A percentile compares a stretch with the other conserved stretches of the same genome.
Conservation (phyloP, 352 stramenopile species). For the Phytophthora lateralis region DNA sequence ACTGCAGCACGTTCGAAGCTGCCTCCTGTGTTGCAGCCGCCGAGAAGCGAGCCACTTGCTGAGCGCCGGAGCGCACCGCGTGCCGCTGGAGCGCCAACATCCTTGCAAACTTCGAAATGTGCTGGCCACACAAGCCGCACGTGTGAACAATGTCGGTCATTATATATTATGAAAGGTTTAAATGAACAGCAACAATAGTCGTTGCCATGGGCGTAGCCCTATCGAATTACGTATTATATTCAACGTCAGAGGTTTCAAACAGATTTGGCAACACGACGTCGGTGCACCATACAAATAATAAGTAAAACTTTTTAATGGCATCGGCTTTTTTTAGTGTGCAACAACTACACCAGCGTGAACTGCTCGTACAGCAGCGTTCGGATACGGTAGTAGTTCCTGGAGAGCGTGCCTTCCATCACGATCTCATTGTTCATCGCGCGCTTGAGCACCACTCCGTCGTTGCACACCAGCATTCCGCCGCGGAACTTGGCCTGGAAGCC, state of each 20-base stretch:
- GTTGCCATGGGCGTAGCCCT: not conserved
- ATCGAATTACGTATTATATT: not conserved
- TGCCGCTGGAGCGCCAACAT: slow-evolving; percentile 65
- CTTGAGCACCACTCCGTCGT: slow-evolving; percentile 89
- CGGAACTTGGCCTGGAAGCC: slow-evolving; percentile 91
- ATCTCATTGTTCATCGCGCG: slow-evolving; percentile 88
- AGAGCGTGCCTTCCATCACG: slow-evolving; percentile 84
- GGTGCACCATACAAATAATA: not conserved
- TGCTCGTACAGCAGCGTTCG: slow-evolving; percentile 87
- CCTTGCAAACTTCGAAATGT: slow-evolving; percentile 20
- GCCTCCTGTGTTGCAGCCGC: slow-evolving; percentile 36
- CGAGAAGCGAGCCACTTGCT: slow-evolving; percentile 49
- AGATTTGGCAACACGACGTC: slow-evolving; percentile 8
- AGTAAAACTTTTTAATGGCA: not conserved
- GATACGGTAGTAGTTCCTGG: slow-evolving; percentile 88
- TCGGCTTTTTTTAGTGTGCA: slow-evolving; percentile 9
- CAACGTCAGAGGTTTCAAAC: slow-evolving; percentile 2
- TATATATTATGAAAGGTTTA: not conserved
- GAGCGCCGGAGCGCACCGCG: slow-evolving; percentile 40
- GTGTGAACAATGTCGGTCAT: not conserved
- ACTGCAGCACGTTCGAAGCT: slow-evolving; percentile 48
- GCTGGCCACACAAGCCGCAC: slow-evolving; percentile 34
- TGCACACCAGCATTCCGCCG: slow-evolving; percentile 90
- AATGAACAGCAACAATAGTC: not conserved
- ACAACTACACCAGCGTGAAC: slow-evolving; percentile 81